Evolutionary conservation across 2,329 filamentous ascomycete genomes (phyloP).

Genomic region (Conoideocrella luteorostrata): DNA sequence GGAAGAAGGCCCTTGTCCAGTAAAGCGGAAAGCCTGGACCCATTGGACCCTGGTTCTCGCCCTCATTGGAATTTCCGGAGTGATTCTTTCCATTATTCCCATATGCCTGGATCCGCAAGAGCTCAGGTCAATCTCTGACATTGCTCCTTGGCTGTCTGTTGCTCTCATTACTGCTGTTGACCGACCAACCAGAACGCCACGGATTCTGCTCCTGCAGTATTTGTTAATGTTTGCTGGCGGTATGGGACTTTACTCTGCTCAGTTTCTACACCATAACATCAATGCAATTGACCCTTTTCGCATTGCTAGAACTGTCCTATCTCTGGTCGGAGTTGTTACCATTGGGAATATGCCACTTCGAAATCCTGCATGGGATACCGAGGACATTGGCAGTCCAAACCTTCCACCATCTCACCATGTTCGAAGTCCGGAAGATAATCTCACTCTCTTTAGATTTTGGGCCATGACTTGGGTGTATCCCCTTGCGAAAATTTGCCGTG

Average conservation of each 20-base stretch:
- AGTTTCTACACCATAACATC: conserved; percentile 21
- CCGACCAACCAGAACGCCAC: conserved; percentile 36
- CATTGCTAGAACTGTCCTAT: conserved; percentile 17
- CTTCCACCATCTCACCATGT: conserved; percentile 29
- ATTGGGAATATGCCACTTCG: conserved; percentile 33
- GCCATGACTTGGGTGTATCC: conserved; percentile 77
- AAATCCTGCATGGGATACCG: conserved; percentile 25
- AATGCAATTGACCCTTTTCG: conserved; percentile 17
- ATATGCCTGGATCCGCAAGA: conserved; percentile 22
- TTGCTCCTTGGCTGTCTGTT: conserved; percentile 33
- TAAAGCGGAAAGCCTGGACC: conserved; percentile 28
- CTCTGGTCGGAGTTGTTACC: conserved; percentile 19
- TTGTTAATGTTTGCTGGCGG: conserved; percentile 25
- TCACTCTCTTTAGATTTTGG: conserved; percentile 79
- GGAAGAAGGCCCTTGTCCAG: conserved; percentile 22
- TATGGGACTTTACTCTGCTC: conserved; percentile 22
- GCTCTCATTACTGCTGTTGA: conserved; percentile 30
- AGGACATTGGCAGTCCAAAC: conserved; percentile 23
- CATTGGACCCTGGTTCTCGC: conserved; percentile 32
- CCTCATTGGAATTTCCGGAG: conserved; percentile 25
- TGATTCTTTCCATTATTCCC: conserved; percentile 25
- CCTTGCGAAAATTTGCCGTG: conserved; percentile 58
- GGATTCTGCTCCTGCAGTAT: conserved; percentile 33
- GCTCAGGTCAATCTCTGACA: conserved; percentile 23
- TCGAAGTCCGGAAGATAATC: conserved; percentile 71